Evolutionary conservation across 305 asterid species (phyloP), one percentile per base, ranked within the genome.

Genomic region (Rubia peregrina): DNA sequence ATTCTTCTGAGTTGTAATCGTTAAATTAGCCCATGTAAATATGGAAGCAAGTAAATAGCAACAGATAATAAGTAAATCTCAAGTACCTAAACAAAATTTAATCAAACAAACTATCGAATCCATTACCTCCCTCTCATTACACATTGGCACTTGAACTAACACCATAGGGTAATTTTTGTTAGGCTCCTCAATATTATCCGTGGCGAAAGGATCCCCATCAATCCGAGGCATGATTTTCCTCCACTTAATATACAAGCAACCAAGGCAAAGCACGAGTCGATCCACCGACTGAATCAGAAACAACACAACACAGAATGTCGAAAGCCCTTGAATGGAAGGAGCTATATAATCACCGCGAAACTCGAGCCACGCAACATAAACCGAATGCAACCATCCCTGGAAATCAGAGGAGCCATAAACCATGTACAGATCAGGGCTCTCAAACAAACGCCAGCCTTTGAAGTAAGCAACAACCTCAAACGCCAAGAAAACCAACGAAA

Each of bases 101-200:
- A 26, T 11, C n/a, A 7, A 59, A 70, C 48, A 67, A 51, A 56
- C 26, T 44, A 41, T 48, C 21, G 13, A 53, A 67, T 38, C 1
- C 12, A 57, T 65, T 81, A 85, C 93, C 94, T 88, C 94, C 33
- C 82, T 73, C 78, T 88, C 94, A 17, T 88, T 88, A 80, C 94
- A 86, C 94, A 88, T 88, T 59, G 94, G 94, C 76, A 88, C 83
- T 80, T 88, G 94, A 73, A 86, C 94, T 71, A 88, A 90, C 78
- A 88, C 91, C 89, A 86, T 84, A 5, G 95, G 95, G 69, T 77
- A 86, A 36, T 61, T 66, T 12, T 49, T 22, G 60, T 49, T 42
- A 19, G 66, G 62, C 33, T 79, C 76, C 71, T 87, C 88, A 11
- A 76, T 48, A 75, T 85, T 85, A 77, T 81, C 83, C 38, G 68